phyloP scores from a whole-genome alignment of 225 moss, liverwort and hornwort genomes.

The Climacium dendroides region DNA sequence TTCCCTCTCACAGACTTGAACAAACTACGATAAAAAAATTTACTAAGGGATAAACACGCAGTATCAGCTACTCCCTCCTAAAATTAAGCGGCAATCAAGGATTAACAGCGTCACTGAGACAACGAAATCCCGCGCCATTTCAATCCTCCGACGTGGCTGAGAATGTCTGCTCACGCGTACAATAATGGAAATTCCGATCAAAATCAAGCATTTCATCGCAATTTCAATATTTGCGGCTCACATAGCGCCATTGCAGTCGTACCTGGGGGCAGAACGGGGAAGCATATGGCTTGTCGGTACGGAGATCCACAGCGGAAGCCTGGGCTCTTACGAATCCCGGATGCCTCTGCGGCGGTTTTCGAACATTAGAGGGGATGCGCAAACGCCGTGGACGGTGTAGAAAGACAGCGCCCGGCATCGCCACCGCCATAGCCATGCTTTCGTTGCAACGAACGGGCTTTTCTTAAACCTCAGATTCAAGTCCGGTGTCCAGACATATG shows the following conservation, averaged over 20 bases:
- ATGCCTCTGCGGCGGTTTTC: neutral
- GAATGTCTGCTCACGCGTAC: neutral
- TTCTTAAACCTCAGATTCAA: neutral
- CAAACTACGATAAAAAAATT: neutral
- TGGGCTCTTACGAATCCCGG: neutral
- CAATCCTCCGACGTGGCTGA: neutral
- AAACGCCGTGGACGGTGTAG: neutral
- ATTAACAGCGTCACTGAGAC: neutral
- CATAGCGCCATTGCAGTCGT: neutral
- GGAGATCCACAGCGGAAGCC: neutral
- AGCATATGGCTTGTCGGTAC: neutral
- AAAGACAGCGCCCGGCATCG: neutral
- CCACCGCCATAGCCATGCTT: slow-evolving; percentile 14
- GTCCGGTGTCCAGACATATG: neutral
- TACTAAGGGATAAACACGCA: neutral
- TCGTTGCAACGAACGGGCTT: neutral
- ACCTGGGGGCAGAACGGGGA: slow-evolving; percentile 50
- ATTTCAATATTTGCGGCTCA: neutral
- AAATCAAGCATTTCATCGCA: neutral
- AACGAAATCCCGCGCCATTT: neutral
- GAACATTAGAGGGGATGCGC: neutral
- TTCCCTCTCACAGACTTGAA: neutral
- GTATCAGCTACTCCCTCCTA: neutral
- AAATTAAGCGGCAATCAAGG: neutral
- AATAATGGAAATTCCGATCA: neutral